Percentiles rank a stretch among this genome's conserved stretches.
Evolutionary conservation across 192 early-diverging fungal species (phyloP).

Genomic region (Coemansia sp.): DNA sequence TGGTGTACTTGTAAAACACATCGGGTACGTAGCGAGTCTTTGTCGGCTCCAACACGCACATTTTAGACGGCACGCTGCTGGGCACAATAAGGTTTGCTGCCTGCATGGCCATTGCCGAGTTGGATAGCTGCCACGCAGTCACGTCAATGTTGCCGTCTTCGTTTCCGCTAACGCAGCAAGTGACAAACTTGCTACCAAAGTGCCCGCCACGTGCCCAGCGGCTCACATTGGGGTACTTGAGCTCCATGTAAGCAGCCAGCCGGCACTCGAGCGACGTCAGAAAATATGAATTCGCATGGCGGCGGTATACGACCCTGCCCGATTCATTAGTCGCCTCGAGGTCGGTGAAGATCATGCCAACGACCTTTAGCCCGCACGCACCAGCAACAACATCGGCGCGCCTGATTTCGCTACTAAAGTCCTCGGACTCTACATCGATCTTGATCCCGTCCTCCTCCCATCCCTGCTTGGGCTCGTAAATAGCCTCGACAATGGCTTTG

Average conservation of each 20-base stretch:
- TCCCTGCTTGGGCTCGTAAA: conserved; percentile 92
- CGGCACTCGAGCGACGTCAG: conserved; percentile 86
- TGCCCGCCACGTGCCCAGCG: conserved; percentile 73
- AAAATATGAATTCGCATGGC: conserved; percentile 92
- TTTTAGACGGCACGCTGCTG: conserved; percentile 77
- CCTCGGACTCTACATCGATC: conserved; percentile 58
- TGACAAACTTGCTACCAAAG: conserved; percentile 93
- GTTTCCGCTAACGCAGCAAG: conserved; percentile 90
- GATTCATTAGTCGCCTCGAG: conserved; percentile 78
- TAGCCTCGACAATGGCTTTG: conserved; percentile 90
- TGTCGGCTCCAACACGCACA: conserved; percentile 77
- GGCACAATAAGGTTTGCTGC: conserved; percentile 90
- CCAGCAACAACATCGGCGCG: conserved; percentile 61
- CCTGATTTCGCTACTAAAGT: conserved; percentile 51
- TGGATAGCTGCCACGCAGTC: conserved; percentile 87
- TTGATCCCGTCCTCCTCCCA: conserved; percentile 71
- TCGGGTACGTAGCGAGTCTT: conserved; percentile 90
- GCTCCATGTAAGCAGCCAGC: conserved; percentile 83
- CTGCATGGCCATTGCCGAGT: conserved; percentile 84
- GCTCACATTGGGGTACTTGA: conserved; percentile 64
- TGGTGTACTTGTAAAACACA: conserved; percentile 94
- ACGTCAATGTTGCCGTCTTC: conserved; percentile 83
- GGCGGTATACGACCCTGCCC: conserved; percentile 81
- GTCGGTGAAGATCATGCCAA: conserved; percentile 96
- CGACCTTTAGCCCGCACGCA: conserved; percentile 63